Evolutionary conservation across 2,329 filamentous ascomycete species (phyloP), one percentile per base, ranked within the genome.

Genomic region (Pleurostoma richardsiae): DNA sequence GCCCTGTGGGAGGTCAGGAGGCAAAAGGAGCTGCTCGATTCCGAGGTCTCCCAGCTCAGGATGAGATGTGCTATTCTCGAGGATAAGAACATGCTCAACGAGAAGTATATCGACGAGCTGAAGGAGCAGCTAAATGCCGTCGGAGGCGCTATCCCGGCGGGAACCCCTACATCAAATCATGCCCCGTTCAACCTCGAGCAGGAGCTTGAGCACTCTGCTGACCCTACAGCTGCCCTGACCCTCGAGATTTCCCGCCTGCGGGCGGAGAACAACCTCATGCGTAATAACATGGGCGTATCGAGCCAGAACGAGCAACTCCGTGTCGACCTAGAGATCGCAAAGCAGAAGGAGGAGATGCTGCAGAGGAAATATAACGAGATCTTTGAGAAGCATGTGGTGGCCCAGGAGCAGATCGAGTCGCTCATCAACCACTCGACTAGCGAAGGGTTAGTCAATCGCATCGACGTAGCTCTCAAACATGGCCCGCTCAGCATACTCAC

Each of bases 251-350:
- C 78, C 30, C 74, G 81, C 31, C 66, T 85, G 42, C 80, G 77
- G 57, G 77, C 81, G 5, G 82, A 85, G 61, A 83, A 82, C 54
- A 72, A 76, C 33, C 61, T 84, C 6, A 65, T 85, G 10, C 75
- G 76, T 49, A 77, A 71, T 50, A 79, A 72, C 43, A 68, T 79
- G 44, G 73, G 72, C 7, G 74, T 74, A 6, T 72, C 73, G 6
- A 74, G 76, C 2, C 78, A 82, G 53, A 77, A 74, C 47, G 73
- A 74, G 40, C 66, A 72, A 40, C 65, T 85, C 41, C 72, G 78
- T 30, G 68, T 70, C 45, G 78, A 84, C 51, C 66, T 83, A 8
- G 33, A 36, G 33, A n/a, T 36, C n/a, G 33, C 33, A 36, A 36
- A 36, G n/a, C 33, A 36, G 33, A 36, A n/a, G n/a, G 33, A 36